Percentiles rank a stretch among this genome's conserved stretches.
Conservation (phyloP, 495 filamentous ascomycete species). For the Physcia stellaris region DNA sequence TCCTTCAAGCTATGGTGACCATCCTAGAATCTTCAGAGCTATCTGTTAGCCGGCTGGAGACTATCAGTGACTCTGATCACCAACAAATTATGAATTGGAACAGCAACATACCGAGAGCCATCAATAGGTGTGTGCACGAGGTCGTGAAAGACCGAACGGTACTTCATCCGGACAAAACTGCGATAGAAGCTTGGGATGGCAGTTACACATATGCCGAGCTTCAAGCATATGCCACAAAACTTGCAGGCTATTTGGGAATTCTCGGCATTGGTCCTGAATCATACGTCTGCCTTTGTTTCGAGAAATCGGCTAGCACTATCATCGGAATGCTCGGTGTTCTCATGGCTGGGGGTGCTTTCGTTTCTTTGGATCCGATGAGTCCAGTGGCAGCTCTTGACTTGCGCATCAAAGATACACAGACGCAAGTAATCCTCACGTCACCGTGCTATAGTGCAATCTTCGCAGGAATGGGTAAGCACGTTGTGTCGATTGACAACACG, state of each 20-base stretch:
- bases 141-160: conserved; percentile 26
- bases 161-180: conserved; percentile 23
- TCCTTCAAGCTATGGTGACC: conserved; percentile 30
- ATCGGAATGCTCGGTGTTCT: conserved; percentile 29
- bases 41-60: conserved; percentile 24
- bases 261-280: conserved; percentile 28
- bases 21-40: conserved; percentile 23
- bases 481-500: conserved; percentile 25
- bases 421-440: conserved; percentile 31
- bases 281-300: conserved; percentile 25
- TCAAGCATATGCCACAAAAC: conserved; percentile 27
- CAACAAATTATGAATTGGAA: conserved; percentile 33
- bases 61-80: conserved; percentile 24
- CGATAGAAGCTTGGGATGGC: conserved; percentile 36
- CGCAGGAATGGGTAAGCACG: conserved; percentile 25
- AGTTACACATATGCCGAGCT: conserved; percentile 36
- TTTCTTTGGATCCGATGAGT: conserved; percentile 21
- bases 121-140: conserved; percentile 30
- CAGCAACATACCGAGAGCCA: conserved; percentile 19
- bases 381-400: conserved; percentile 20
- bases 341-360: conserved; percentile 31
- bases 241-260: conserved; percentile 29
- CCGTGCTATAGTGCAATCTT: conserved; percentile 24
- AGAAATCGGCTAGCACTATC: conserved; percentile 28
- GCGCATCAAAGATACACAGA: conserved; percentile 25